These are phyloP conservation scores for Bipolaris bicolor DNA, from an alignment of 2,329 filamentous ascomycete genomes.

Conservation along the genomic window DNA sequence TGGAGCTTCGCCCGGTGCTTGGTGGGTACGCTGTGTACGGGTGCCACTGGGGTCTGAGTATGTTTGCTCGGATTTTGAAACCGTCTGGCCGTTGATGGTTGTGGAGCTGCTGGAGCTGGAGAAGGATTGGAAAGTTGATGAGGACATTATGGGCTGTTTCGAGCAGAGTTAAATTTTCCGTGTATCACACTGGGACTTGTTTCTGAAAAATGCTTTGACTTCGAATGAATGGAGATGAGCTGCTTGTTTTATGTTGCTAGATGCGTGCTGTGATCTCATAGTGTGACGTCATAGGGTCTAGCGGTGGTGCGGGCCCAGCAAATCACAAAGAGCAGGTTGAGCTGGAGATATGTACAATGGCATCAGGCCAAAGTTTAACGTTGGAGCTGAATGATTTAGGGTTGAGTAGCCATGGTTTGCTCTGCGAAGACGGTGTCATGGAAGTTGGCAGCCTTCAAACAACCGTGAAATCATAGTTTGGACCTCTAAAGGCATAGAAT, in stretches of 20 bases:
- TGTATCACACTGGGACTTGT: background rate
- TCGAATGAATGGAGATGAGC: background rate
- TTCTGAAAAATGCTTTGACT: background rate
- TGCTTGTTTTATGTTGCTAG: background rate
- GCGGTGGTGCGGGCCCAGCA: background rate
- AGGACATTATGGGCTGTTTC: constrained; percentile 15
- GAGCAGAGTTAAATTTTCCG: background rate
- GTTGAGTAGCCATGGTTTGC: background rate
- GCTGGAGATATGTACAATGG: background rate
- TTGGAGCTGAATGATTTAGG: background rate
- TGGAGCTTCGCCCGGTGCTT: constrained; percentile 34
- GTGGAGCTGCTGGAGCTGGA: constrained; percentile 32
- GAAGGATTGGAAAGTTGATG: constrained; percentile 36
- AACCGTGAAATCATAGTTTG: no score
- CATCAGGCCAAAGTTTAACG: background rate
- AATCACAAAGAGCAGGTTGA: background rate
- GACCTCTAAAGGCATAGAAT: no score
- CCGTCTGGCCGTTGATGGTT: constrained; percentile 39
- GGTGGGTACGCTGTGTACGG: constrained; percentile 30
- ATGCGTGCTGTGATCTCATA: constrained; percentile 16
- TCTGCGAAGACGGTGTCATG: no score
- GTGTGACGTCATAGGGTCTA: constrained; percentile 18
- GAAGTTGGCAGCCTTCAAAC: background rate
- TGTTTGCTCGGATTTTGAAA: constrained; percentile 32
- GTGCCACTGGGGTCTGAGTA: constrained; percentile 40